phyloP scores from a whole-genome alignment of 1,284 basidiomycete species.

The Moesziomyces sp. region DNA sequence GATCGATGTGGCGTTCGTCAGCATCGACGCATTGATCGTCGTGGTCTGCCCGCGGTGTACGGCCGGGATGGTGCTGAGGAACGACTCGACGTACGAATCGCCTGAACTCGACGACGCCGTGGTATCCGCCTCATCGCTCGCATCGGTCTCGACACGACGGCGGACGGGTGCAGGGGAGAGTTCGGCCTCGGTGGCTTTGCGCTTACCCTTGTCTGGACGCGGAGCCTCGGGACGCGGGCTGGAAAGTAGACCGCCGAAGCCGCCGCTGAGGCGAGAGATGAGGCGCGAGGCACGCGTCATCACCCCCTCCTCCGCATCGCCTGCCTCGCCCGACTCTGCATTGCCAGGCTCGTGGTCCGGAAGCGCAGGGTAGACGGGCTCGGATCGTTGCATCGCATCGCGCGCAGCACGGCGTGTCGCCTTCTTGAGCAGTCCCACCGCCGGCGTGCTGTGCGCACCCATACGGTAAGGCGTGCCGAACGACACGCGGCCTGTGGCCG shows the following conservation, averaged over 20 bases:
- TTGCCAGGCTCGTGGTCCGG: not conserved
- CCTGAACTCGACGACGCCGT: not conserved
- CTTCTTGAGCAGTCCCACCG: constrained; percentile 16
- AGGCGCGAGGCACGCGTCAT: constrained; percentile 18
- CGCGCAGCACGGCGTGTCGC: constrained; percentile 14
- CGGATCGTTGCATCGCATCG: constrained; percentile 3
- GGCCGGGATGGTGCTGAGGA: not conserved
- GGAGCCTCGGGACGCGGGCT: not conserved
- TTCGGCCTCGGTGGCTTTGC: constrained; percentile 24
- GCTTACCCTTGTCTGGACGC: constrained; percentile 10
- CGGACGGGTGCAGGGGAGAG: not conserved
- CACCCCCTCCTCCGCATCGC: constrained; percentile 6
- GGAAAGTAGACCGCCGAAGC: constrained; percentile 21
- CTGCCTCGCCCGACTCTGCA: not conserved
- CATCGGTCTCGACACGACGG: constrained; percentile 8
- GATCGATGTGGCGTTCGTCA: constrained; percentile 24
- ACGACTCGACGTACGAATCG: constrained; percentile 10
- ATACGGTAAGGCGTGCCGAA: constrained; percentile 46
- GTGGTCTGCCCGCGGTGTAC: not conserved
- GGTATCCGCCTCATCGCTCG: not conserved
- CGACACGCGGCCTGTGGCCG: constrained; percentile 18
- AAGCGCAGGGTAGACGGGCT: constrained; percentile 24
- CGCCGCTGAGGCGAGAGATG: constrained; percentile 41
- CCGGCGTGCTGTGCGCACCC: constrained; percentile 46
- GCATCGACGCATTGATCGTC: constrained; percentile 24